Evolutionary conservation across 257 asterid species (phyloP), one percentile per base, ranked within the genome.

Genomic region (Knoxia roxburghii): DNA sequence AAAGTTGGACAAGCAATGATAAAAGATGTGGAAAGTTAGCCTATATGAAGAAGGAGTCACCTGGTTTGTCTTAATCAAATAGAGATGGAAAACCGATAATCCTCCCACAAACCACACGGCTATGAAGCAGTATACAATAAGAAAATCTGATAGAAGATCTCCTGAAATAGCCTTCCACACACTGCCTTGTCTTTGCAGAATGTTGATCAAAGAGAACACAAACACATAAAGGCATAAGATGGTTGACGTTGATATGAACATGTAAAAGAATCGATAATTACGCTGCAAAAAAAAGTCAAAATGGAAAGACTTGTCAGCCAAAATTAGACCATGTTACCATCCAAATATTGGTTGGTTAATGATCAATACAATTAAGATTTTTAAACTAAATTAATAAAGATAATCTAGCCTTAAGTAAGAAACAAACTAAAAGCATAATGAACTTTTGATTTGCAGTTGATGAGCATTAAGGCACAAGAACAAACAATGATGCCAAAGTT

Each of bases 71-170:
- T 88, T 70, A 56, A 90, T 93, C 72, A 93, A 80, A 80, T 88
- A 85, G 81, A 82, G 82, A 81, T 93, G 99, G 86, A 90, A 93
- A 71, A 74, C 77, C 0, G 95, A 72, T 39, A 93, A 86, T 73
- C 97, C 97, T 1, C 99, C 99, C 30, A 93, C 97, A 55, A 90
- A 90, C 99, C 97, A 93, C 68, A 88, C 77, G 0, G 95, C 77
- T 70, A 93, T 58, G 81, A 90, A 93, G 89, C 96, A 82, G 81
- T 90, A 93, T 51, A 85, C 75, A 3, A 90, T 81, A 61, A 93
- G 94, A 67, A 86, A 53, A 75, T 78, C 95, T 1, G 97, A 90
- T 75, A 90, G 56, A 77, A 79, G 58, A 75, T 93, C 99, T 15
- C 59, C 61, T 58, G 86, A 62, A 30, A 93, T 77, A 50, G 86